Conservation (phyloP, 352 stramenopile genomes). For the Phytopythium vexans region DNA sequence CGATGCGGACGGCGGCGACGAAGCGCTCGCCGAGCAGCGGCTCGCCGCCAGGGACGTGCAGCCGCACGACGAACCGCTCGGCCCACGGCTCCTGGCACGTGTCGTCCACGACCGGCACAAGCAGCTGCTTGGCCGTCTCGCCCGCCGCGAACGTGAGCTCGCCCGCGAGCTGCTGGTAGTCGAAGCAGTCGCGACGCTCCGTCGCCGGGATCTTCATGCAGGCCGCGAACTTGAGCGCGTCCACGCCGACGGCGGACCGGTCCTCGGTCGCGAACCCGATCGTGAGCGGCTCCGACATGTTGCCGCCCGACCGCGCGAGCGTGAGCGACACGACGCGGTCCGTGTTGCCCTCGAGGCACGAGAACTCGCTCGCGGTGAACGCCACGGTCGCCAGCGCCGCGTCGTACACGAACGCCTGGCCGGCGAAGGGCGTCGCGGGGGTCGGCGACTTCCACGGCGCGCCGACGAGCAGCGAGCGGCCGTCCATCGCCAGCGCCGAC, state of each 20-base stretch:
- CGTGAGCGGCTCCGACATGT: constrained; percentile 49
- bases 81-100: constrained; percentile 84
- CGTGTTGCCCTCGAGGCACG: constrained; percentile 56
- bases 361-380: constrained; percentile 60
- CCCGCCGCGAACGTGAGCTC: constrained; percentile 89
- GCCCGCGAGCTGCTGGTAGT: constrained; percentile 78
- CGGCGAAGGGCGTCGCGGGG: constrained; percentile 26
- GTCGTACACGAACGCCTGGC: constrained; percentile 71
- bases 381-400: constrained; percentile 41
- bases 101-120: constrained; percentile 93
- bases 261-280: constrained; percentile 79
- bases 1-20: constrained; percentile 86
- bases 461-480: constrained; percentile 54
- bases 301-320: constrained; percentile 34
- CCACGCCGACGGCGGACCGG: constrained; percentile 50
- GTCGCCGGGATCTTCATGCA: constrained; percentile 59
- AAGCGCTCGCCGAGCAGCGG: constrained; percentile 89
- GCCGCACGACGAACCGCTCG: constrained; percentile 90
- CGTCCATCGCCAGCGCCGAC: constrained; percentile 45
- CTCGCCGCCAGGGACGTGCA: constrained; percentile 90
- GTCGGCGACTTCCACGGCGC: constrained; percentile 56
- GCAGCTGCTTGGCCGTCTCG: constrained; percentile 84
- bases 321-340: constrained; percentile 62
- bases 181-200: constrained; percentile 53
- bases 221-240: constrained; percentile 48